Evolutionary conservation across 306 rosid species (phyloP).

Genomic region (Casuarina equisetifolia): DNA sequence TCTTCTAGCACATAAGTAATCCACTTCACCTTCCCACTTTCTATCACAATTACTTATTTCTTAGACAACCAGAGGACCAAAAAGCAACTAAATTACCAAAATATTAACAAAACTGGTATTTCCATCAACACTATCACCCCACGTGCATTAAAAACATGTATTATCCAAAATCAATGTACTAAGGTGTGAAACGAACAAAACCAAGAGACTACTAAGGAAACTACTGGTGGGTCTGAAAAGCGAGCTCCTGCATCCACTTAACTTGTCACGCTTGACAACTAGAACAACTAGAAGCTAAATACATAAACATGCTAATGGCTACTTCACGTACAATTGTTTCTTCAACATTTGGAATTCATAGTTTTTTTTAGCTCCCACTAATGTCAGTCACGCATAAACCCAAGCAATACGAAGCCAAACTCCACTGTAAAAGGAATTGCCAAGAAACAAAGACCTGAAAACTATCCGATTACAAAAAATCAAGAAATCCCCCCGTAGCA

Average conservation of each 20-base stretch:
- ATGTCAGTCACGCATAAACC: not conserved
- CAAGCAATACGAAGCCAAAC: not conserved
- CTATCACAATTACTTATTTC: not conserved
- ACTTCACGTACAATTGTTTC: not conserved
- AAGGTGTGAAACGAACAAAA: not conserved
- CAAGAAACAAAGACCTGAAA: not conserved
- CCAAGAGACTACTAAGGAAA: no score
- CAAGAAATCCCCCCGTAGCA: not conserved
- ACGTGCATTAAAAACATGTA: not conserved
- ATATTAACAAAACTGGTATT: not conserved
- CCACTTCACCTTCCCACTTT: not conserved
- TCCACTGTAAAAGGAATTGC: conserved; percentile 3
- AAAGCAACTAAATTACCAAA: not conserved
- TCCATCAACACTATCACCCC: not conserved
- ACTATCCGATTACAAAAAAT: not conserved
- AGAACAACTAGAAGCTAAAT: not conserved
- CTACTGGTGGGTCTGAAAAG: no score
- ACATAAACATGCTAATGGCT: not conserved
- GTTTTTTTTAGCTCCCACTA: not conserved
- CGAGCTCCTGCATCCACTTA: no score
- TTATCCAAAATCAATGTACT: not conserved
- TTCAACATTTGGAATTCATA: not conserved
- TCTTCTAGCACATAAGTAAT: not conserved
- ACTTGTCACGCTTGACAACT: not conserved
- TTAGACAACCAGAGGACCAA: not conserved